Conservation (phyloP, 2,329 filamentous ascomycete species). For the Nothophaeocryptopus gaeumannii region DNA sequence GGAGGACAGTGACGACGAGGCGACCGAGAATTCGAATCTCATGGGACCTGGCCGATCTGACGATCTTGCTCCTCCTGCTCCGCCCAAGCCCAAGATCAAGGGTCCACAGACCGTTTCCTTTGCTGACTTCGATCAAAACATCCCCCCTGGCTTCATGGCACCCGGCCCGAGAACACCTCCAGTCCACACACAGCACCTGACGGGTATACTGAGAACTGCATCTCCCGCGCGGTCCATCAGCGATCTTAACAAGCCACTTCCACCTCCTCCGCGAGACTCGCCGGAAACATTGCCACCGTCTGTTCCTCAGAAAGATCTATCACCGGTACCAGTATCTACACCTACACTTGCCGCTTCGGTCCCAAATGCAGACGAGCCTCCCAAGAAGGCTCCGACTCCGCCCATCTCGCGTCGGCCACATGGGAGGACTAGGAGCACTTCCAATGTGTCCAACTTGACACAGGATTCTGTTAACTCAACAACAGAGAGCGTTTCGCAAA, state of each 20-base stretch:
- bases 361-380: conserved; percentile 1
- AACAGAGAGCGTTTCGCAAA: conserved; percentile 10
- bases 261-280: conserved; percentile 23
- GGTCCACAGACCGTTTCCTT: conserved; percentile 38
- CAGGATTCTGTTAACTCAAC: conserved; percentile 8
- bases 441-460: conserved; percentile 27
- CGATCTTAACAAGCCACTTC: conserved; percentile 62
- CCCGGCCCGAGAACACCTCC: conserved; percentile 19
- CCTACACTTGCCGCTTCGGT: conserved; percentile 7
- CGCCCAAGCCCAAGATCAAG: conserved; percentile 71
- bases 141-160: conserved; percentile 26
- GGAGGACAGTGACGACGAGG: conserved; percentile 40
- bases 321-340: neutral
- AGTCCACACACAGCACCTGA: conserved; percentile 17
- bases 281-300: neutral
- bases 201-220: conserved; percentile 26
- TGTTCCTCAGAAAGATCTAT: conserved; percentile 2
- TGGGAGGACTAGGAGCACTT: conserved; percentile 26
- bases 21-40: conserved; percentile 39
- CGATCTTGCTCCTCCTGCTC: conserved; percentile 59
- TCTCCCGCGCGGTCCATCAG: conserved; percentile 40
- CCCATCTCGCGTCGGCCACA: conserved; percentile 47
- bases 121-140: conserved; percentile 33
- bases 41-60: conserved; percentile 43
- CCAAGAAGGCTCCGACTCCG: conserved; percentile 45